These are phyloP conservation scores for Pleurostoma richardsiae DNA, from an alignment of 2,329 filamentous ascomycete species.

Conservation along the genomic window DNA sequence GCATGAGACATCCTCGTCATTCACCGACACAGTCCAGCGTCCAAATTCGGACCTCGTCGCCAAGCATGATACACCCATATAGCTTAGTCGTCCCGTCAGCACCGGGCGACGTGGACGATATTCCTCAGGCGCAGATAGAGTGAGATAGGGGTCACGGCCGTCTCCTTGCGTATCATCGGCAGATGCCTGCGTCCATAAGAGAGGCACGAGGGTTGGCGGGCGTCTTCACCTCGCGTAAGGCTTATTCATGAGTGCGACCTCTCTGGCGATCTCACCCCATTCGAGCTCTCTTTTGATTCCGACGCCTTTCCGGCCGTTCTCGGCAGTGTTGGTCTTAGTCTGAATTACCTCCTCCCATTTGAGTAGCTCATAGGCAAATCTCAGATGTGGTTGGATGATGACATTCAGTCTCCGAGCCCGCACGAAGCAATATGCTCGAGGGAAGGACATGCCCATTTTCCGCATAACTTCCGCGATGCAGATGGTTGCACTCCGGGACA, in stretches of 20 bases:
- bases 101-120: no score
- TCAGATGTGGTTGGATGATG: constrained; percentile 94
- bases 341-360: constrained; percentile 88
- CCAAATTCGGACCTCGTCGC: no score
- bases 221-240: constrained; percentile 68
- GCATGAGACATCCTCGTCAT: no score
- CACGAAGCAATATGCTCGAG: constrained; percentile 93
- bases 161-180: no score
- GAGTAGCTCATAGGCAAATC: constrained; percentile 90
- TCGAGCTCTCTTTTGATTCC: constrained; percentile 72
- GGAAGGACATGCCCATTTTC: constrained; percentile 72
- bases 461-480: constrained; percentile 99
- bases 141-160: no score
- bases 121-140: no score
- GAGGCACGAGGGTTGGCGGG: not conserved
- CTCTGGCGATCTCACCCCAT: constrained; percentile 81
- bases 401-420: constrained; percentile 89
- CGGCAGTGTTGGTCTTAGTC: constrained; percentile 37
- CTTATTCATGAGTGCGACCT: constrained; percentile 93
- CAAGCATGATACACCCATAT: no score
- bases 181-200: no score
- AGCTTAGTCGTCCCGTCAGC: no score
- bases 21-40: no score
- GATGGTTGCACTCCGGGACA: constrained; percentile 92
- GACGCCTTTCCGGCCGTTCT: constrained; percentile 22